Evolutionary conservation across 2,329 filamentous ascomycete genomes (phyloP).

Genomic region (Westerdykella ornata): DNA sequence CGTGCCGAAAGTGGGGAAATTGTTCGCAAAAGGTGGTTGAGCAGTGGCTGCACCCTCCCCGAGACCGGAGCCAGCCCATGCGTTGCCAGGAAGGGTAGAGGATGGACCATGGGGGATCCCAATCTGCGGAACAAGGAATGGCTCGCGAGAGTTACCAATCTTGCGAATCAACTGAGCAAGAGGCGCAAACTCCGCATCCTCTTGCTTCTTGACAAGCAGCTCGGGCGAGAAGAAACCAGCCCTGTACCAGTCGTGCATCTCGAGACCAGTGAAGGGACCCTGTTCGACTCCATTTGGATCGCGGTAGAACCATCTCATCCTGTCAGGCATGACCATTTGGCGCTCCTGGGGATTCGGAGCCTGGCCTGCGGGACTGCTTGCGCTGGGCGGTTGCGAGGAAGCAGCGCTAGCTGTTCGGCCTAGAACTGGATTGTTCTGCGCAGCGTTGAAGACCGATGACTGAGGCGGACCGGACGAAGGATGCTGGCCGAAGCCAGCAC

Average conservation of each 20-base stretch:
- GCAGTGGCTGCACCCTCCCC: constrained; percentile 39
- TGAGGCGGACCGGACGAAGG: constrained; percentile 16
- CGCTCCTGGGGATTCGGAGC: constrained; percentile 64
- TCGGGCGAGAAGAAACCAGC: constrained; percentile 96
- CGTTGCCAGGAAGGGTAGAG: constrained; percentile 42
- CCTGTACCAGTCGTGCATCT: constrained; percentile 99
- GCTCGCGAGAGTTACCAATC: constrained; percentile 95
- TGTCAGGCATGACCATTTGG: constrained; percentile 97
- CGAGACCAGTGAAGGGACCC: constrained; percentile 88
- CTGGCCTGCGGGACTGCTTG: constrained; percentile 53
- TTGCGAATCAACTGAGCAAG: constrained; percentile 88
- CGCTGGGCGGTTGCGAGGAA: constrained; percentile 30
- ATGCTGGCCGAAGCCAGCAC: constrained; percentile 18
- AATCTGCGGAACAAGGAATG: constrained; percentile 95
- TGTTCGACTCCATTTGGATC: constrained; percentile 90
- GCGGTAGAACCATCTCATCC: constrained; percentile 97
- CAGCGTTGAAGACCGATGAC: constrained; percentile 20
- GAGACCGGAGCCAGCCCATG: constrained; percentile 38
- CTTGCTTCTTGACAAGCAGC: constrained; percentile 86
- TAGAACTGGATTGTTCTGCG: constrained; percentile 26
- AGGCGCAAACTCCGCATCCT: constrained; percentile 91
- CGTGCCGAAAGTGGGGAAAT: constrained; percentile 93
- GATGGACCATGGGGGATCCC: constrained; percentile 84
- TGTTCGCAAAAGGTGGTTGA: constrained; percentile 80
- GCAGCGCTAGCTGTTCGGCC: constrained; percentile 26